phyloP scores from a whole-genome alignment of 23 red algal species.

The Gracilaria gracilis region DNA sequence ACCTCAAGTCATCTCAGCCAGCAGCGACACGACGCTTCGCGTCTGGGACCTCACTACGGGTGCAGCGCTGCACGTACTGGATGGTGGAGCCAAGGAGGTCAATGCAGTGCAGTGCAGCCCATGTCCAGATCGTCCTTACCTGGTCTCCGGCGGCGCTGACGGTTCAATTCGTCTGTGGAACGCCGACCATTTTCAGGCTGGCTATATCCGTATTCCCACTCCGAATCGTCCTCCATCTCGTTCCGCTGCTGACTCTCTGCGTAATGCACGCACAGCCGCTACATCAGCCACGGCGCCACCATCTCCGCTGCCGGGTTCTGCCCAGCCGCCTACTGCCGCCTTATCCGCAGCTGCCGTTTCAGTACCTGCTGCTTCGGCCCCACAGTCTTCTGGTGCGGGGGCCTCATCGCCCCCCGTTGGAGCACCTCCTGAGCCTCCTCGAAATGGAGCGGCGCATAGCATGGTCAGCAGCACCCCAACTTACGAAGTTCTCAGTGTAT shows the following conservation, averaged over 20 bases:
- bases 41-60: constrained; percentile 78
- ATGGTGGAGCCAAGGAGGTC: constrained; percentile 64
- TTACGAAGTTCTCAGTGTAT: constrained; percentile 72
- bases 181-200: constrained; percentile 60
- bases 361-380: background rate
- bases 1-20: constrained; percentile 70
- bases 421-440: constrained; percentile 18
- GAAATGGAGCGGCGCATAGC: constrained; percentile 44
- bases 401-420: background rate
- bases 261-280: constrained; percentile 25
- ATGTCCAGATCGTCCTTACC: constrained; percentile 64
- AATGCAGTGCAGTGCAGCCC: constrained; percentile 76
- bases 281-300: constrained; percentile 41
- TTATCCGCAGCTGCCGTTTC: background rate
- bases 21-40: constrained; percentile 73
- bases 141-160: constrained; percentile 82
- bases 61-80: constrained; percentile 59
- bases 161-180: constrained; percentile 78
- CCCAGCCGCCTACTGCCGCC: background rate
- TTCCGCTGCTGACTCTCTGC: constrained; percentile 6
- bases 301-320: constrained; percentile 34
- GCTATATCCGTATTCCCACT: constrained; percentile 58
- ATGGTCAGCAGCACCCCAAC: constrained; percentile 56
- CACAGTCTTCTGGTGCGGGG: background rate
- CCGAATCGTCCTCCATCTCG: constrained; percentile 15